Evolutionary conservation across 2,329 filamentous ascomycete genomes (phyloP), one percentile per base, ranked within the genome.

Genomic region (Fusarium tuaranense): DNA sequence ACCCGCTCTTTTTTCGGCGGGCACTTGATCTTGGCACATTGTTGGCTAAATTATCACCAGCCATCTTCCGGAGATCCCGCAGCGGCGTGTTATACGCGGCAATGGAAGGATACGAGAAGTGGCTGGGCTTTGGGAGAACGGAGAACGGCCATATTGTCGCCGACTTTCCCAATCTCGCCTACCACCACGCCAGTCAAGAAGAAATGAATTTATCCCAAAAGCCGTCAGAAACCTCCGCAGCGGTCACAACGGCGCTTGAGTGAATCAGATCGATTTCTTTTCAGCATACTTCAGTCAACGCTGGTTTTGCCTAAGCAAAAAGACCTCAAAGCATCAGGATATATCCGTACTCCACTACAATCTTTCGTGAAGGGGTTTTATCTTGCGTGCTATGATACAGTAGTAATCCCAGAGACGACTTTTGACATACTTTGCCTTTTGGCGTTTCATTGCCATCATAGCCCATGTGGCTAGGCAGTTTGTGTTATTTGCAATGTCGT

Each of bases 41-140:
- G 32, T 51, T 63, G 44, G 44, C 32, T 32, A 32, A 41, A 39
- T 22, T 48, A 39, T 55, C 64, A 55, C 48, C 65, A 67, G 48
- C 58, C 59, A 57, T 55, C 51, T 61, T 48, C 46, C 46, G 46
- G 61, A 55, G 32, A n/a, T 58, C 22, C 53, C 27, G 55, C 41
- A 44, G 41, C 14, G 41, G 41, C 14, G 41, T 44, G 41, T 44
- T 44, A 14, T 44, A 44, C 39, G 39, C n/a, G 3, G n/a, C 2
- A 44, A 3, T 6, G 39, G 30, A 7, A 51, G 20, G 32, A 67
- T 67, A 59, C 63, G 63, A 65, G 63, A 41, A 55, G 65, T 53
- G 65, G 65, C 38, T 67, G 59, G 65, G 14, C 18, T 39, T 16
- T 53, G 25, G 22, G 60, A 34, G 36, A 46, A 25, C 20, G 41